Conservation (phyloP, 1,284 basidiomycete species). For the Austropuccinia psidii region DNA sequence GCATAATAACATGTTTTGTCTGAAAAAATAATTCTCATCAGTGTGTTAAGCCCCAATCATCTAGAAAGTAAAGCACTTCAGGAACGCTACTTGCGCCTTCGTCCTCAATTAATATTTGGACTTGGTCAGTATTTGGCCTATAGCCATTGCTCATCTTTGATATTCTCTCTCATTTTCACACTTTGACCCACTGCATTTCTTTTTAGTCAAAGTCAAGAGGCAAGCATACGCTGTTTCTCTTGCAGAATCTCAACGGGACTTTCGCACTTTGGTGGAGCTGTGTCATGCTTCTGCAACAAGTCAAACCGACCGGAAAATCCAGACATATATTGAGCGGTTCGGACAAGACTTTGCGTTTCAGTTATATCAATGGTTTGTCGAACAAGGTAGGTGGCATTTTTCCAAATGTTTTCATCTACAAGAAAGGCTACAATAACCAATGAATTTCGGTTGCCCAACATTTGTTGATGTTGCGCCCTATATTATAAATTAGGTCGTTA, state of each 20-base stretch:
- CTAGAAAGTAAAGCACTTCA: conserved; percentile 56
- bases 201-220: conserved; percentile 45
- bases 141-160: neutral
- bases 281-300: conserved; percentile 40
- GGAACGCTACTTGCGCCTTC: conserved; percentile 60
- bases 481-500: conserved; percentile 53
- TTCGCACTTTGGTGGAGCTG: conserved; percentile 48
- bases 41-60: conserved; percentile 11
- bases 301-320: conserved; percentile 39
- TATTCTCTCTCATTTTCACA: neutral
- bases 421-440: neutral
- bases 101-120: conserved; percentile 66
- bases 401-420: neutral
- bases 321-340: conserved; percentile 70
- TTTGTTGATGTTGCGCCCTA: neutral
- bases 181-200: neutral
- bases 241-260: conserved; percentile 50
- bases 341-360: conserved; percentile 76
- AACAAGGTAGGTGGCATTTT: conserved; percentile 47
- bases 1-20: neutral
- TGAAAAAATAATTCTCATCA: neutral
- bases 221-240: conserved; percentile 47
- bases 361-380: conserved; percentile 64
- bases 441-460: neutral
- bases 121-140: conserved; percentile 57